Evolutionary conservation across 495 filamentous ascomycete genomes (phyloP), one percentile per base, ranked within the genome.

Genomic region (Neurospora discreta): DNA sequence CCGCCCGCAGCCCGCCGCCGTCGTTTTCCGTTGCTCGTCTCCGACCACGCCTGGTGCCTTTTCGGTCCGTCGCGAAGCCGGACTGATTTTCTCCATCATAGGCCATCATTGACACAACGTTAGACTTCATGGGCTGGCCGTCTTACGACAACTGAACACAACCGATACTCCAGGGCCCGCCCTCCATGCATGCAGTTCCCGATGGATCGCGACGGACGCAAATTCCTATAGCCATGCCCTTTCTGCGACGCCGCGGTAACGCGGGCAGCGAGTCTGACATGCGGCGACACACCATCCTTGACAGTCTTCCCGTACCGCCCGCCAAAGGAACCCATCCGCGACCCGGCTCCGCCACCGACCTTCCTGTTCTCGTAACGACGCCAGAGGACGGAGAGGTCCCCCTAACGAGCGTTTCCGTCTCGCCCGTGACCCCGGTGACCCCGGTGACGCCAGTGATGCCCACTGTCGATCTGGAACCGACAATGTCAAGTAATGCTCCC

Each of bases 201-300:
- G 73, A 81, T 78, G 76, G 81, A 82, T 77, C 75, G 79, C 80
- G 78, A 81, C 83, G 80, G 79, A 78, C 74, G 78, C 76, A 70
- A n/a, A 65, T 52, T 70, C 67, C 79, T 72, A 74, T 77, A 78
- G 74, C 73, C 73, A 86, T 86, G 84, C 84, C 84, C 71, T 85
- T 86, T 72, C 75, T 86, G 76, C 83, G 83, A 77, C 82, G 84
- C 71, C 84, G 84, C 74, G 84, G 82, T 74, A 82, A 81, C 75
- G 79, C 80, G 77, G 83, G 80, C 75, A 86, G 83, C 78, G 84
- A 86, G 73, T 80, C 80, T 70, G 83, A 85, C 71, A 85, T 84
- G 79, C 82, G 83, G 72, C 82, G 83, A 30, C 82, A 84, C 71
- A 80, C 82, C 40, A 75, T 82, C 69, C 69, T 83, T 20, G 76